These are phyloP conservation scores for Taphrina flavorubra DNA, from an alignment of 1,139 yeast species.

Conservation along the genomic window DNA sequence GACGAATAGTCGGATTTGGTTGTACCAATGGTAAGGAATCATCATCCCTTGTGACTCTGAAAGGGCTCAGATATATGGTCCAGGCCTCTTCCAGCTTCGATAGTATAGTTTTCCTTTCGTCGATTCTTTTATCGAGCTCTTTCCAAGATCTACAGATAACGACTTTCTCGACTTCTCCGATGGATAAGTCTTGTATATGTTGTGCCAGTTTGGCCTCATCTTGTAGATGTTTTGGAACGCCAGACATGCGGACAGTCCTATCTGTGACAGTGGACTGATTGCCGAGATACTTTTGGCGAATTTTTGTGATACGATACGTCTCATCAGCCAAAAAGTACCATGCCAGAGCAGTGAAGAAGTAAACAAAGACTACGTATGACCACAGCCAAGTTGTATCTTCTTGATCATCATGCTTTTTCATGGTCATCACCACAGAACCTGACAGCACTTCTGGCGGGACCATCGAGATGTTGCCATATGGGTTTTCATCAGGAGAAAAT, in stretches of 20 bases:
- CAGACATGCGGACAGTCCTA: constrained; percentile 84
- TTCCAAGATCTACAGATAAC: constrained; percentile 88
- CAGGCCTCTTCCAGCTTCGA: constrained; percentile 71
- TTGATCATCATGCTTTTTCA: constrained; percentile 24
- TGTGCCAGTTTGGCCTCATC: constrained; percentile 69
- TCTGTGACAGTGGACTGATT: constrained; percentile 90
- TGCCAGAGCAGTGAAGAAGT: constrained; percentile 75
- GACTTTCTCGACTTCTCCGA: constrained; percentile 78
- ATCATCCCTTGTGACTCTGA: constrained; percentile 18
- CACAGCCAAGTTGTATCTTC: constrained; percentile 58
- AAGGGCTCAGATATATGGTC: constrained; percentile 62
- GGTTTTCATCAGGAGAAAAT: constrained; percentile 49
- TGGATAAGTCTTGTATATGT: constrained; percentile 76
- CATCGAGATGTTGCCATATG: constrained; percentile 30
- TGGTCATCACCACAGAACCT: background rate
- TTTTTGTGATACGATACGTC: constrained; percentile 71
- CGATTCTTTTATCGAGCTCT: constrained; percentile 67
- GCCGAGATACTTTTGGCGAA: constrained; percentile 83
- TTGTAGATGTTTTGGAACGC: constrained; percentile 84
- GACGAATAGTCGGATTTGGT: constrained; percentile 13
- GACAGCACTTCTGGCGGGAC: constrained; percentile 10
- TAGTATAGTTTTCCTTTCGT: constrained; percentile 62
- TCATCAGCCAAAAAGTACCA: constrained; percentile 67
- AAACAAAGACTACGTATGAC: constrained; percentile 87
- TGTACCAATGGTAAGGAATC: constrained; percentile 36